Percentiles rank a stretch among this genome's conserved stretches.
These are phyloP conservation scores for Pinus tabuliformis DNA, from an alignment of 75 land plant genomes.

Conservation along the genomic window DNA sequence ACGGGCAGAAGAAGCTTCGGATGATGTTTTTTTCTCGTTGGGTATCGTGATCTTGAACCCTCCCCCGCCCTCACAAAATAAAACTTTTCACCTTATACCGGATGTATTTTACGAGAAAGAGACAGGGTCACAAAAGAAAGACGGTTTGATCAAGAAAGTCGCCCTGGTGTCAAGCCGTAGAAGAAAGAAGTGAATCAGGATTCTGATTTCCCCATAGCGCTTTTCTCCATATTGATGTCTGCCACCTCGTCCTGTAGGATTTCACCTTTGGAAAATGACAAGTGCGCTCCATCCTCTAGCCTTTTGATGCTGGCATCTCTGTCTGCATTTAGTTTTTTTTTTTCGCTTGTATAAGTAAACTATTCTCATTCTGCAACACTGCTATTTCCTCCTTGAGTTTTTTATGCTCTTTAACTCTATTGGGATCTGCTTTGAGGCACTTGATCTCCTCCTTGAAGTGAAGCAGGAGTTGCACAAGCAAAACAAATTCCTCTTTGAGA, in stretches of 20 bases:
- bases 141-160: no score
- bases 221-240: background rate
- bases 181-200: no score
- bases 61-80: no score
- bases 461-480: background rate
- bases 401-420: background rate
- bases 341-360: background rate
- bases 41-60: no score
- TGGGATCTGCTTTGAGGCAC: background rate
- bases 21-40: no score
- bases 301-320: background rate
- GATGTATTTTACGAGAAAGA: no score
- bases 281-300: background rate
- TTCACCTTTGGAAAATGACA: background rate
- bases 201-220: no score
- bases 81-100: no score
- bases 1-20: no score
- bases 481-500: background rate
- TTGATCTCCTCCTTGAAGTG: background rate
- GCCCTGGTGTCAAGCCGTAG: no score
- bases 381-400: background rate
- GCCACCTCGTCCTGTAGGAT: background rate
- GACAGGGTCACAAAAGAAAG: no score
- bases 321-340: background rate
- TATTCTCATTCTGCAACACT: slow-evolving; percentile 1